Evolutionary conservation across 1,284 basidiomycete genomes (phyloP).

Genomic region (Sanguinoderma infundibulare): DNA sequence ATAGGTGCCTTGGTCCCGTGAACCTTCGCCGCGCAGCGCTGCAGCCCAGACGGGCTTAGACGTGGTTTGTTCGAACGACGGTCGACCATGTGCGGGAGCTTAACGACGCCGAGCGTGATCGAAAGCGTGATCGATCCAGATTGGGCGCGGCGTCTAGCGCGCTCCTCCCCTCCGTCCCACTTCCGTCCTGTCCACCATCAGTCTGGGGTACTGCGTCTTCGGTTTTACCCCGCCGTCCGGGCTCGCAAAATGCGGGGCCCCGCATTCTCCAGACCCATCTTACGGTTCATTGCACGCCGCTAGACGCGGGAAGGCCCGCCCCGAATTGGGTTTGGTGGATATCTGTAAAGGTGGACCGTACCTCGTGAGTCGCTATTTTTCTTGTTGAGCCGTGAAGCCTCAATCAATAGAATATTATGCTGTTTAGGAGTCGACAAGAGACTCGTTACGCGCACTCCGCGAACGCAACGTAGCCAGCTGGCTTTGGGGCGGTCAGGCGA

Average conservation of each 20-base stretch:
- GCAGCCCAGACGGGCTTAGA: too few relatives aligned
- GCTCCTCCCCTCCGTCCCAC: background rate
- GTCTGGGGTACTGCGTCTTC: background rate
- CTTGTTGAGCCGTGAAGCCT: background rate
- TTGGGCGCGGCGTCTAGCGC: background rate
- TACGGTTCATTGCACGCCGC: background rate
- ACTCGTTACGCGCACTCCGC: background rate
- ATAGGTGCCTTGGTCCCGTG: background rate
- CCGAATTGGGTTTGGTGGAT: background rate
- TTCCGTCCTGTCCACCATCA: background rate
- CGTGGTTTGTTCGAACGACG: background rate
- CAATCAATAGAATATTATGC: background rate
- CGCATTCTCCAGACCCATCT: background rate
- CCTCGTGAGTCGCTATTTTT: background rate
- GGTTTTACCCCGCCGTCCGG: background rate
- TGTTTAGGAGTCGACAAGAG: background rate
- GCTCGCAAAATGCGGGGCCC: background rate
- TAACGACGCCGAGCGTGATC: background rate
- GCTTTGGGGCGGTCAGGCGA: background rate
- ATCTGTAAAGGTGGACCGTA: too few relatives aligned
- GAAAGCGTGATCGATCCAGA: background rate
- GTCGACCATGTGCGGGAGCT: too few relatives aligned
- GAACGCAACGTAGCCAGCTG: background rate
- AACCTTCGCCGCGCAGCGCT: too few relatives aligned
- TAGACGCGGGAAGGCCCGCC: background rate